Evolutionary conservation across 2,329 filamentous ascomycete genomes (phyloP), one percentile per base, ranked within the genome.

Genomic region (Arthrobotrys musiformis): DNA sequence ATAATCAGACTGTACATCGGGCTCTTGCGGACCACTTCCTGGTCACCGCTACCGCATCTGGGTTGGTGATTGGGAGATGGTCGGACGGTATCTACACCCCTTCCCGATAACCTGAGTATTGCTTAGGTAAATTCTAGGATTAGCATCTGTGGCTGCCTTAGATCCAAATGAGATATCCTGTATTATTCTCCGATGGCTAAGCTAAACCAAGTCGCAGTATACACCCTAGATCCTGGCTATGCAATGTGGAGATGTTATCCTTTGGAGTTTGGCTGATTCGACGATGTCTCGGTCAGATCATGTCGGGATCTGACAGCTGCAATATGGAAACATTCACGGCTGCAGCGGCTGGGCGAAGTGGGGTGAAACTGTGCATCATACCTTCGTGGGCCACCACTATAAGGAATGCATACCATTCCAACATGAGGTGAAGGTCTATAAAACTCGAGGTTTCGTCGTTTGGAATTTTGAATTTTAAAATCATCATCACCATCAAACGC

Each of bases 191-290:
- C 66, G 60, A 66, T 70, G 37, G 56, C 42, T 48, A 37, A 40
- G 56, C 42, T 48, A 37, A 40, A 61, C 26, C 54, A 58, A 58
- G 40, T 56, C 24, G 48, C 30, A 68, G 30, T 48, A 19, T 70
- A 67, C 33, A 67, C 44, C 73, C 73, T 11, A 62, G 73, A 77
- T 77, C 73, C 73, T 24, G 30, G 66, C 33, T 19, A 17, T 19
- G n/a, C 15, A 7, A 22, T 50, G 40, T 66, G 24, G 58, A 61
- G 33, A n/a, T 24, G 22, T 61, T 52, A 62, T 66, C 50, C 73
- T 70, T 61, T 77, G 66, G 60, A 77, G 73, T 66, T 77, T 60
- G 73, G 58, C 37, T 70, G 58, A 66, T 50, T 76, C 54, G 56
- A 76, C 52, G 72, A 46, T 70, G 60, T 54, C 22, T 70, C 50